phyloP scores from a whole-genome alignment of 2,329 filamentous ascomycete species.

The Fusarium armeniacum region DNA sequence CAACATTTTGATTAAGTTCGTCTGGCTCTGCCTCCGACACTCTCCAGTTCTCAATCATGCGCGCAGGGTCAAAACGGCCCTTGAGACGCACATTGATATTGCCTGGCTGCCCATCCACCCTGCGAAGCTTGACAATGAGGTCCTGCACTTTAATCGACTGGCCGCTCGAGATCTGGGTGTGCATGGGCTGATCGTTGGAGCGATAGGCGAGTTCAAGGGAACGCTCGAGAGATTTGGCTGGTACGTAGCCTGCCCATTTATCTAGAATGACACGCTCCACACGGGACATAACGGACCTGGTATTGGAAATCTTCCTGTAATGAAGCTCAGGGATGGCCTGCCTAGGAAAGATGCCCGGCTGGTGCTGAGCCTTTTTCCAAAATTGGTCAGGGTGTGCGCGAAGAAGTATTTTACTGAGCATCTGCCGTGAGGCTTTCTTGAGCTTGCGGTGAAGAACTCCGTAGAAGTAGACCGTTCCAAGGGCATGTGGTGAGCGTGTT shows the following conservation, averaged over 20 bases:
- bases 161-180: constrained; percentile 37
- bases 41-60: constrained; percentile 43
- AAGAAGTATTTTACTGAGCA: constrained; percentile 49
- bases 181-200: constrained; percentile 49
- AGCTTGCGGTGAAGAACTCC: constrained; percentile 52
- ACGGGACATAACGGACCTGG: constrained; percentile 46
- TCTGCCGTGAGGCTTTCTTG: constrained; percentile 42
- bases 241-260: constrained; percentile 50
- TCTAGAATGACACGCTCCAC: constrained; percentile 53
- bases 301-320: constrained; percentile 35
- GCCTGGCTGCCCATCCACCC: constrained; percentile 32
- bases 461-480: constrained; percentile 54
- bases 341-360: constrained; percentile 50
- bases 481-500: constrained; percentile 50
- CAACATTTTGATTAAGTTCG: background rate
- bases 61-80: constrained; percentile 43
- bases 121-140: constrained; percentile 43
- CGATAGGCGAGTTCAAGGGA: constrained; percentile 48
- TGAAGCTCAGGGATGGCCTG: constrained; percentile 45
- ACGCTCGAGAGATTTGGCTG: constrained; percentile 48
- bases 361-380: constrained; percentile 45
- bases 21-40: background rate
- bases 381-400: constrained; percentile 44
- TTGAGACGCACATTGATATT: constrained; percentile 44
- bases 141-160: constrained; percentile 30